Evolutionary conservation across 768 basidiomycete species (phyloP).

Genomic region (Tricholoma matsutake): DNA sequence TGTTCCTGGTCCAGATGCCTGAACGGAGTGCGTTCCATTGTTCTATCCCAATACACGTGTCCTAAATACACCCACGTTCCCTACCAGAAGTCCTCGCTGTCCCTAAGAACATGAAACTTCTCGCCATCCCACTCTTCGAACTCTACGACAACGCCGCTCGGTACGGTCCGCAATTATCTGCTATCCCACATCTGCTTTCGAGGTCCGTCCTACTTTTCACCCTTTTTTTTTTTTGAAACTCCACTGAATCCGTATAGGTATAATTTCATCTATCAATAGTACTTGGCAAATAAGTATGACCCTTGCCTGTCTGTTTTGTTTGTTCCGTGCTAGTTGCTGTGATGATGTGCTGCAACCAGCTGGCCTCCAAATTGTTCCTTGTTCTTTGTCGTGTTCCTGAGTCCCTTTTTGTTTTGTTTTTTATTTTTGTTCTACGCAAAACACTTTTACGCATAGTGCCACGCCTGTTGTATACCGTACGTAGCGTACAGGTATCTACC

Average conservation of each 20-base stretch:
- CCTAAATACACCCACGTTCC: not conserved
- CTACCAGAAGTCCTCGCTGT: slow-evolving; percentile 91
- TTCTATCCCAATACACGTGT: not conserved
- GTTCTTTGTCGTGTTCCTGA: not conserved
- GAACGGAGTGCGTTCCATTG: slow-evolving; percentile 68
- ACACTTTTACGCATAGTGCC: not conserved
- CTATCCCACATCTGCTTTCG: slow-evolving; percentile 89
- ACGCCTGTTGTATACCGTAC: not conserved
- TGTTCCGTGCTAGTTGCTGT: not conserved
- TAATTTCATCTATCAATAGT: slow-evolving; percentile 76
- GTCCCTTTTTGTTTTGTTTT: not conserved
- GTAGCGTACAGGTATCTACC: no score
- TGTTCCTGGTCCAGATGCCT: slow-evolving; percentile 94
- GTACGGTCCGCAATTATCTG: slow-evolving; percentile 92
- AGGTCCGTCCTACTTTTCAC: slow-evolving; percentile 42
- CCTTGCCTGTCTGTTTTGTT: not conserved
- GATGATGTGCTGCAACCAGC: no score
- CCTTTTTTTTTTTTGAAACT: not conserved
- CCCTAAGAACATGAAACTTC: slow-evolving; percentile 98
- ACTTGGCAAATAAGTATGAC: not conserved
- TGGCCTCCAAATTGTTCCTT: not conserved
- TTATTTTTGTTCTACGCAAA: no score
- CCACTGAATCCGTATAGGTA: slow-evolving; percentile 52
- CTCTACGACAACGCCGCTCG: slow-evolving; percentile 96
- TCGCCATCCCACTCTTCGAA: slow-evolving; percentile 95